Evolutionary conservation across 176 grass and related monocot genomes (phyloP).

Genomic region (Carex myosuroides): DNA sequence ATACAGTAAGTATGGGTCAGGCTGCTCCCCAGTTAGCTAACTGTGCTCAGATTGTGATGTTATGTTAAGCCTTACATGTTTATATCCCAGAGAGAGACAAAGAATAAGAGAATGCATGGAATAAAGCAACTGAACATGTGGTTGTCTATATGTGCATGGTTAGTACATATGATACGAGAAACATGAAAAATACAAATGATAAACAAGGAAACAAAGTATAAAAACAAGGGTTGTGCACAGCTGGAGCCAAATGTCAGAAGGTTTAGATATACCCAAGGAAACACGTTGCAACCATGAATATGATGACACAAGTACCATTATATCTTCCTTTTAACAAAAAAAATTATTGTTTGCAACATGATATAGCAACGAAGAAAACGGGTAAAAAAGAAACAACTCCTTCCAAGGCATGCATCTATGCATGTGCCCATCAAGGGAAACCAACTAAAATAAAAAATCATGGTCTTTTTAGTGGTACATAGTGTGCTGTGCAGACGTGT

Average conservation of each 20-base stretch:
- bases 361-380: background rate
- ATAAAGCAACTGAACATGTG: conserved; percentile 8
- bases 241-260: background rate
- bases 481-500: background rate
- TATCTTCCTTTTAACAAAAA: background rate
- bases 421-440: background rate
- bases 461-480: background rate
- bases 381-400: background rate
- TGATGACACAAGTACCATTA: background rate
- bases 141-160: background rate
- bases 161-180: background rate
- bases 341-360: background rate
- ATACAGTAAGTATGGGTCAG: background rate
- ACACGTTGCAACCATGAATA: background rate
- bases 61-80: background rate
- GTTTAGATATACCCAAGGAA: background rate
- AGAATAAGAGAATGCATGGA: background rate
- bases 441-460: background rate
- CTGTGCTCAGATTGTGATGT: conserved; percentile 5
- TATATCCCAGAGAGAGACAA: background rate
- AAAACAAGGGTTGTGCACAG: background rate
- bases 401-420: background rate
- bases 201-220: background rate
- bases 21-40: background rate
- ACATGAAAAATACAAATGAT: background rate